Percentiles rank a stretch among this genome's conserved stretches.
phyloP scores from a whole-genome alignment of 805 yeast species.

The Ogataea allantospora region DNA sequence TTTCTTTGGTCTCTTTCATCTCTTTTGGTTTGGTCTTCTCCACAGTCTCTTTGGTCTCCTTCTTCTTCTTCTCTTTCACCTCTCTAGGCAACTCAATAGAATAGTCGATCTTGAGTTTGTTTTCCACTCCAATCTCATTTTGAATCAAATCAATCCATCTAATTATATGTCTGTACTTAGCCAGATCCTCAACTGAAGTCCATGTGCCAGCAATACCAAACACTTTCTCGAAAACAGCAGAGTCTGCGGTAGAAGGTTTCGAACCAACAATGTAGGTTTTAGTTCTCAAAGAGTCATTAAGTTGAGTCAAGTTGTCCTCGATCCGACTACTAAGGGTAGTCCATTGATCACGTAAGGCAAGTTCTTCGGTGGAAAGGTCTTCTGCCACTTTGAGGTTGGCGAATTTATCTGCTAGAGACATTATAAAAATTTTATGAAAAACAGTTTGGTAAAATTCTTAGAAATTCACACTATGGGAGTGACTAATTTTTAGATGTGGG shows the following conservation, averaged over 20 bases:
- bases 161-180: slow-evolving; percentile 73
- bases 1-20: slow-evolving; percentile 10
- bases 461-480: background rate
- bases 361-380: slow-evolving; percentile 34
- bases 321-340: slow-evolving; percentile 67
- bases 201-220: slow-evolving; percentile 59
- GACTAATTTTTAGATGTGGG: too few relatives aligned
- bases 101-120: slow-evolving; percentile 54
- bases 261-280: slow-evolving; percentile 72
- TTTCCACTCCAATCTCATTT: slow-evolving; percentile 53
- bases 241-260: slow-evolving; percentile 67
- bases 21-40: slow-evolving; percentile 7
- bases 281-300: slow-evolving; percentile 68
- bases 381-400: slow-evolving; percentile 30
- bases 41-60: slow-evolving; percentile 25
- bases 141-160: slow-evolving; percentile 94
- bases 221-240: slow-evolving; percentile 62
- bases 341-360: slow-evolving; percentile 78
- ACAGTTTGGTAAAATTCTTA: background rate
- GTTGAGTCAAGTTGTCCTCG: slow-evolving; percentile 49
- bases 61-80: slow-evolving; percentile 37
- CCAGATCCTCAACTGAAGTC: slow-evolving; percentile 52
- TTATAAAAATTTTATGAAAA: slow-evolving; percentile 14
- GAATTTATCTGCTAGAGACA: slow-evolving; percentile 32
- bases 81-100: slow-evolving; percentile 66